Percentiles rank a stretch among this genome's conserved stretches.
Conservation (phyloP, 1,284 basidiomycete genomes). For the Microbotryum violaceum region DNA sequence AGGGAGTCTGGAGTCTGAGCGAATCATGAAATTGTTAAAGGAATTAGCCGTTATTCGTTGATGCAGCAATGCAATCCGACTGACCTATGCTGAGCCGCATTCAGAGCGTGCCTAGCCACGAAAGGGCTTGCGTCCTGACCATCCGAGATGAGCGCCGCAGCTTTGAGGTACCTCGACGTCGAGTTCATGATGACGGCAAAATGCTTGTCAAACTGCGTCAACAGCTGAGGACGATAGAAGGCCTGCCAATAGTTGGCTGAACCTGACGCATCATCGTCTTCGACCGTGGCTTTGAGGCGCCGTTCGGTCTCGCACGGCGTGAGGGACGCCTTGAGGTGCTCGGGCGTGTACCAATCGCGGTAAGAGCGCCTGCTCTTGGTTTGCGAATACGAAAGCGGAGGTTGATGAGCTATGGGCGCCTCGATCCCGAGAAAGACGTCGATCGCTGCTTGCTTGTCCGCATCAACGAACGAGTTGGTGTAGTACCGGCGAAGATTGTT, state of each 20-base stretch:
- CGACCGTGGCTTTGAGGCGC: neutral
- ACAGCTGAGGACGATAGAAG: slow-evolving; percentile 68
- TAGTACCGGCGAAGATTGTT: slow-evolving; percentile 95
- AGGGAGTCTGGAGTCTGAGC: slow-evolving; percentile 12
- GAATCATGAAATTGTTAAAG: neutral
- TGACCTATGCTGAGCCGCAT: slow-evolving; percentile 21
- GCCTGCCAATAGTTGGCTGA: slow-evolving; percentile 11
- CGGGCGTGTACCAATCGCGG: slow-evolving; percentile 68
- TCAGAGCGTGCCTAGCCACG: slow-evolving; percentile 39
- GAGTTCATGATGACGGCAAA: slow-evolving; percentile 82
- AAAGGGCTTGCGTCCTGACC: slow-evolving; percentile 28
- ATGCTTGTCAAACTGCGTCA: slow-evolving; percentile 71
- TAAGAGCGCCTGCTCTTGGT: slow-evolving; percentile 51
- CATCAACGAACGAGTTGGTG: slow-evolving; percentile 88
- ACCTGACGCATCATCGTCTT: neutral
- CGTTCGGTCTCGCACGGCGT: slow-evolving; percentile 47
- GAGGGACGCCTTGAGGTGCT: slow-evolving; percentile 57
- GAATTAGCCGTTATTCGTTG: neutral
- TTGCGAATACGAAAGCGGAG: slow-evolving; percentile 7
- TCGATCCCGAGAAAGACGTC: slow-evolving; percentile 87
- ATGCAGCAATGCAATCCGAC: neutral
- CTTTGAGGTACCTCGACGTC: slow-evolving; percentile 56
- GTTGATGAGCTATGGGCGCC: neutral
- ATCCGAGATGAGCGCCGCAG: slow-evolving; percentile 4
- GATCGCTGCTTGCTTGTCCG: slow-evolving; percentile 95